Base-by-base conservation (phyloP, 2,329 filamentous ascomycete species). In the Fusarium agapanthi region DNA sequence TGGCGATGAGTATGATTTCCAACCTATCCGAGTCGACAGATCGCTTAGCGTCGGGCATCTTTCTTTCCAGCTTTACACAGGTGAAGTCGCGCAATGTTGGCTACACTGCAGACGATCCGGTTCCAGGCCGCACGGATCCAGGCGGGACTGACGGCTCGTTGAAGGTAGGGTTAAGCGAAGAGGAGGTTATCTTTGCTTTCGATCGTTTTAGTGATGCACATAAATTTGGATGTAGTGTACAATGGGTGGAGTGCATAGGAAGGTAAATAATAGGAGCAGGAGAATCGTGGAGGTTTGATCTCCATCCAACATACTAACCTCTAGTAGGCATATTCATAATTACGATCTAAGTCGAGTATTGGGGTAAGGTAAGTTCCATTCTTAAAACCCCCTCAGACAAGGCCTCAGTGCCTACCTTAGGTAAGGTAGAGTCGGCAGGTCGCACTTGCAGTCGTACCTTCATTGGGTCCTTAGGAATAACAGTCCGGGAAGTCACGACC, bases 1-100 rank as follows among this genome's bases (percentile, higher is more conserved):
- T 63, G 18, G 81, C 80, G 32, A 84, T 69, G 32, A 82, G 69
- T 41, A 79, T 56, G 48, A 83, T 81, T 69, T 83, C 81, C 40
- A 81, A 62, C 47, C 76, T 76, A 60, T 70, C 78, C 38, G 77
- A 69, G n/a, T 81, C 77, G 45, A 79, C 44, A 38, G 75, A 73
- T 35, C 66, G 75, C 30, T 67, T 62, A 47, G 57, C 37, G 53
- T 78, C 60, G 51, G 76, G 38, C 79, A 80, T 80, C 47, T 30
- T 72, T 51, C 26, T 54, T 73, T 38, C 47, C 24, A 35, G 24
- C 15, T 45, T 18, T 22, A 48, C 35, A 28, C 18, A 28, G 20
- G 56, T 41, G 18, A 16, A 38, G 47, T 56, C 28, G 41, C 32
- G 60, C 44, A 47, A 56, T 35, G 50, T 18, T 55, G 48, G 41